Conservation (phyloP, 176 grass and related monocot genomes). For the Elymus sibiricus region DNA sequence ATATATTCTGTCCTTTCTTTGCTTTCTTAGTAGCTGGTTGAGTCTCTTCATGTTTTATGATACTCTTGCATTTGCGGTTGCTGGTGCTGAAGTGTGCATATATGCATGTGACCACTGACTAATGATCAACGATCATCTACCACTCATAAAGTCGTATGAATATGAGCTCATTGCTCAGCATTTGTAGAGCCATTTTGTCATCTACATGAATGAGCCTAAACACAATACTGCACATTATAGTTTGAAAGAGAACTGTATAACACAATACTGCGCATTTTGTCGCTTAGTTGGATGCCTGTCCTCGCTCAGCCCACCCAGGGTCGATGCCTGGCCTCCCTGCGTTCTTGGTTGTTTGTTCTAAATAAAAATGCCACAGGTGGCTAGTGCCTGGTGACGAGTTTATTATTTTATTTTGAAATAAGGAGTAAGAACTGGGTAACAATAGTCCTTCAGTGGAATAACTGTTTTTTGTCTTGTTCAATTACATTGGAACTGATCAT, state of each 20-base stretch:
- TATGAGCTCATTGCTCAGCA: neutral
- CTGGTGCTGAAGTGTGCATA: neutral
- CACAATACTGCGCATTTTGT: neutral
- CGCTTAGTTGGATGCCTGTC: neutral
- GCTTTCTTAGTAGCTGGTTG: neutral
- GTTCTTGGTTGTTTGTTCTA: neutral
- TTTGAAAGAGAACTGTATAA: slow-evolving; percentile 2
- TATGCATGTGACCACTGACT: neutral
- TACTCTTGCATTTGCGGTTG: neutral
- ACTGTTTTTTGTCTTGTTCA: neutral
- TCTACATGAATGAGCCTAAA: neutral
- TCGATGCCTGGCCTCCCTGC: neutral
- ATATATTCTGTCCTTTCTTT: neutral
- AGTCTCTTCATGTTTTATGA: neutral
- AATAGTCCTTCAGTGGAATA: neutral
- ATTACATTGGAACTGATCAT: neutral
- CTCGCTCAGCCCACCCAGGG: neutral
- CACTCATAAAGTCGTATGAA: neutral
- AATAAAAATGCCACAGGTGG: neutral
- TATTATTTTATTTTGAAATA: neutral
- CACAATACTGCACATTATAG: neutral
- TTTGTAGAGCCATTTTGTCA: neutral
- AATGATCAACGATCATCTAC: neutral
- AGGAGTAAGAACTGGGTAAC: neutral
- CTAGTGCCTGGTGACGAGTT: neutral